A percentile compares a stretch with the other conserved stretches of the same genome.
Conservation (phyloP, 2,329 filamentous ascomycete genomes). For the Biscogniauxia sp. region DNA sequence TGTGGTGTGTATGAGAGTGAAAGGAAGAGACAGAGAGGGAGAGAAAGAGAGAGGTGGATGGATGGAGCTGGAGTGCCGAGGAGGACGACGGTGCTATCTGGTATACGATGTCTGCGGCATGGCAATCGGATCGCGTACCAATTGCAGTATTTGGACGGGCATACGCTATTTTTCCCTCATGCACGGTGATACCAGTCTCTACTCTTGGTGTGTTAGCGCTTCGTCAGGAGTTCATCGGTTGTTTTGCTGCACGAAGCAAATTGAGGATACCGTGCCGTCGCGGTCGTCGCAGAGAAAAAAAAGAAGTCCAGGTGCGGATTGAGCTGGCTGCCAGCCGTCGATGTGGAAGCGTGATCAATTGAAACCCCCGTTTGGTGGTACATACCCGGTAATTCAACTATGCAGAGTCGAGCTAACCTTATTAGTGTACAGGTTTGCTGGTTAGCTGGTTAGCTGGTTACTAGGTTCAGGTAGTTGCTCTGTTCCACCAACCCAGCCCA, state of each 20-base stretch:
- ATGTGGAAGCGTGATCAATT: background rate
- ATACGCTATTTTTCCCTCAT: constrained; percentile 10
- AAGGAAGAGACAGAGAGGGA: constrained; percentile 8
- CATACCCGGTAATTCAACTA: background rate
- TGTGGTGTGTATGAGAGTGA: background rate
- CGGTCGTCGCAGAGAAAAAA: constrained; percentile 25
- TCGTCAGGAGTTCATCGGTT: constrained; percentile 1
- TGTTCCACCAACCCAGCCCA: constrained; percentile 13
- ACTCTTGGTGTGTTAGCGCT: background rate
- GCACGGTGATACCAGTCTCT: constrained; percentile 2
- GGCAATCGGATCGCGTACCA: constrained; percentile 26
- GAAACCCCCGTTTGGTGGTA: background rate
- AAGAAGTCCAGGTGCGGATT: constrained; percentile 15
- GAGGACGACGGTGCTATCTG: constrained; percentile 25
- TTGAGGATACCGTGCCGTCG: constrained; percentile 24
- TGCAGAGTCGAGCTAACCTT: background rate
- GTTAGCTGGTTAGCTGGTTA: no score
- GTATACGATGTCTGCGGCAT: constrained; percentile 28
- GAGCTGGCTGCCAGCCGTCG: background rate
- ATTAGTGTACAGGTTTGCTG: background rate
- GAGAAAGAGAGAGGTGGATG: constrained; percentile 11
- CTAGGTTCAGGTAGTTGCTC: no score
- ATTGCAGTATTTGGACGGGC: constrained; percentile 21
- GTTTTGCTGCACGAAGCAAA: constrained; percentile 14
- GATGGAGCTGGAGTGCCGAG: constrained; percentile 13